A percentile compares a stretch with the other conserved stretches of the same genome.
Conservation (phyloP, 1,284 basidiomycete species). For the Ceratobasidium papillatum region DNA sequence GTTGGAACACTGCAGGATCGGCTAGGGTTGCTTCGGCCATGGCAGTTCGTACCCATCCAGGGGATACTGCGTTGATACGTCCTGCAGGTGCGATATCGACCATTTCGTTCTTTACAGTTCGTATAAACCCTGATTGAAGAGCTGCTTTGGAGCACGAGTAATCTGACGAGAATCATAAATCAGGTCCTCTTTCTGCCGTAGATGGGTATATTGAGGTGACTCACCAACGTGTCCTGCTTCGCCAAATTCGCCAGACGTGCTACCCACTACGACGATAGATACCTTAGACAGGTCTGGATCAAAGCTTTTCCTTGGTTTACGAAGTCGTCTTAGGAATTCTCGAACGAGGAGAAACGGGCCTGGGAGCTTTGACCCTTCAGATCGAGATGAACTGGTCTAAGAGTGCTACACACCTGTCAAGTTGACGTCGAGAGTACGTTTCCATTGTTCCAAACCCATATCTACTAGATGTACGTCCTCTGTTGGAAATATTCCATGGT, state of each 20-base stretch:
- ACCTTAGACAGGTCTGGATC: constrained; percentile 58
- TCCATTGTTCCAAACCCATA: constrained; percentile 74
- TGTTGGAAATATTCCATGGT: constrained; percentile 67
- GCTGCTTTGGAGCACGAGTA: constrained; percentile 53
- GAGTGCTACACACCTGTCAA: constrained; percentile 59
- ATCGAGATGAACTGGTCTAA: neutral
- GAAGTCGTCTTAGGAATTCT: constrained; percentile 64
- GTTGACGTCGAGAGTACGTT: constrained; percentile 67
- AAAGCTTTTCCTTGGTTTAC: constrained; percentile 53
- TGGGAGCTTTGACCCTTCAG: neutral
- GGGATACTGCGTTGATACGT: constrained; percentile 75
- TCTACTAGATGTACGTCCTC: constrained; percentile 62
- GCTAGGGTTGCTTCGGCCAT: constrained; percentile 63
- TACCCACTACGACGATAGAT: constrained; percentile 71
- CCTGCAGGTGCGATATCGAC: constrained; percentile 75
- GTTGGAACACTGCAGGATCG: constrained; percentile 59
- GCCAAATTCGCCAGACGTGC: constrained; percentile 76
- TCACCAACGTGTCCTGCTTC: constrained; percentile 74
- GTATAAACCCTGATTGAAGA: constrained; percentile 76
- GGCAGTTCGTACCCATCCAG: constrained; percentile 74
- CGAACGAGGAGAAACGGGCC: constrained; percentile 68
- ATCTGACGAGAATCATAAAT: constrained; percentile 40
- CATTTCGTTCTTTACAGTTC: constrained; percentile 80
- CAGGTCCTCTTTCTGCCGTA: constrained; percentile 43
- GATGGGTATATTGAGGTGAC: constrained; percentile 49